phyloP scores from a whole-genome alignment of 108 stramenopile genomes.

The Skeletonema tropicum region DNA sequence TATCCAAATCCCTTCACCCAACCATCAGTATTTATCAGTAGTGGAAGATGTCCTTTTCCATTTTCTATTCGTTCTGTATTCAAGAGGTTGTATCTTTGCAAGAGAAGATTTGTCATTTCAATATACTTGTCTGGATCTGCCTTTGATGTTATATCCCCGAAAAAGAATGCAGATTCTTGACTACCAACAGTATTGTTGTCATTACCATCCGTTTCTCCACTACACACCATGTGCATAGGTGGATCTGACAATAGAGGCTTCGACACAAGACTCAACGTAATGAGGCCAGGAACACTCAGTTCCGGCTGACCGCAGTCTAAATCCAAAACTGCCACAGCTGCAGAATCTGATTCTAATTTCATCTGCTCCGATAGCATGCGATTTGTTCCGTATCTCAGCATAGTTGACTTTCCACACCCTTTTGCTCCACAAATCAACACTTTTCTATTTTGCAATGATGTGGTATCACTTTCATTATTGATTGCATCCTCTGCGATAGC shows the following conservation, averaged over 20 bases:
- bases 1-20: conserved; percentile 92
- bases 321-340: conserved; percentile 81
- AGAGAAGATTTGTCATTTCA: conserved; percentile 49
- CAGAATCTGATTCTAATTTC: neutral
- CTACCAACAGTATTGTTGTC: neutral
- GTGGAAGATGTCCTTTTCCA: conserved; percentile 42
- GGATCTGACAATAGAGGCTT: conserved; percentile 82
- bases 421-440: conserved; percentile 88
- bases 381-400: conserved; percentile 82
- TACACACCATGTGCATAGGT: conserved; percentile 56
- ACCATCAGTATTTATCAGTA: conserved; percentile 93
- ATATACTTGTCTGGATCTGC: conserved; percentile 77
- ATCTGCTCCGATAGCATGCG: conserved; percentile 55
- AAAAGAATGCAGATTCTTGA: conserved; percentile 67
- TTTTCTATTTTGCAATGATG: conserved; percentile 5
- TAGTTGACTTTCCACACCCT: conserved; percentile 91
- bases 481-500: conserved; percentile 23
- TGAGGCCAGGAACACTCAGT: conserved; percentile 84
- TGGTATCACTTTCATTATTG: conserved; percentile 17
- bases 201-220: conserved; percentile 5
- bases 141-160: conserved; percentile 78
- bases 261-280: conserved; percentile 66
- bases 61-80: conserved; percentile 5
- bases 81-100: conserved; percentile 50
- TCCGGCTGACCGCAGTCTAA: conserved; percentile 94